Conservation (phyloP, 768 basidiomycete species). For the Hypsizygus marmoreus region DNA sequence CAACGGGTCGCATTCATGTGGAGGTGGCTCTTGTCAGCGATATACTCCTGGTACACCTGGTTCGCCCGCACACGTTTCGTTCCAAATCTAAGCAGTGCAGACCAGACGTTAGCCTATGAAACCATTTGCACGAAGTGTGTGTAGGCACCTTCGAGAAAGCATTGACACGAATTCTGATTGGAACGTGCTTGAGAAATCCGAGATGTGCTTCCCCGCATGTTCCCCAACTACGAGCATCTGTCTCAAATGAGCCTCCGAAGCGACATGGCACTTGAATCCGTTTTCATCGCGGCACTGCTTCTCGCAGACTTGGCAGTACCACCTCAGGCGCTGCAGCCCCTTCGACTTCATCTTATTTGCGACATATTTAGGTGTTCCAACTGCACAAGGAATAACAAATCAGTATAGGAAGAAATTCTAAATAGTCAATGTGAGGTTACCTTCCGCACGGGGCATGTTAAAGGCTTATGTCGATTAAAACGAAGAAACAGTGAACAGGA, state of each 20-base stretch:
- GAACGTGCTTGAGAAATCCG: slow-evolving; percentile 86
- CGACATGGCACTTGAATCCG: slow-evolving; percentile 95
- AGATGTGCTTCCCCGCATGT: slow-evolving; percentile 88
- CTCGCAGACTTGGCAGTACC: slow-evolving; percentile 99
- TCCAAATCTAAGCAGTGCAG: slow-evolving; percentile 66
- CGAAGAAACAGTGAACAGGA: too few species aligned
- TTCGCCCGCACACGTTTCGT: slow-evolving; percentile 96
- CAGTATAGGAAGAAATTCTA: background rate
- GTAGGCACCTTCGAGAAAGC: slow-evolving; percentile 74
- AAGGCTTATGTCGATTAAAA: background rate
- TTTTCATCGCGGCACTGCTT: slow-evolving; percentile 99
- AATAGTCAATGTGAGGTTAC: slow-evolving; percentile 30
- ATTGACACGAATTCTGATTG: slow-evolving; percentile 91
- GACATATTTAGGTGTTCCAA: slow-evolving; percentile 85
- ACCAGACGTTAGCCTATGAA: background rate
- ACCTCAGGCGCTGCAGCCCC: slow-evolving; percentile 91
- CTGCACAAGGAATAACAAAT: slow-evolving; percentile 34
- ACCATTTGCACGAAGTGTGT: background rate
- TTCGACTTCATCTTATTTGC: slow-evolving; percentile 99
- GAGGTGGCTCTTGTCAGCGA: slow-evolving; percentile 88
- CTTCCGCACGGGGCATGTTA: slow-evolving; percentile 88
- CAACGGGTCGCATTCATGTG: slow-evolving; percentile 99
- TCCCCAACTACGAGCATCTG: slow-evolving; percentile 99
- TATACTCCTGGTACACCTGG: slow-evolving; percentile 97
- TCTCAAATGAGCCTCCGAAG: slow-evolving; percentile 86